Percentiles rank a stretch among this genome's conserved stretches.
Conservation (phyloP, 1,284 basidiomycete genomes). For the Trichosporon inkin region DNA sequence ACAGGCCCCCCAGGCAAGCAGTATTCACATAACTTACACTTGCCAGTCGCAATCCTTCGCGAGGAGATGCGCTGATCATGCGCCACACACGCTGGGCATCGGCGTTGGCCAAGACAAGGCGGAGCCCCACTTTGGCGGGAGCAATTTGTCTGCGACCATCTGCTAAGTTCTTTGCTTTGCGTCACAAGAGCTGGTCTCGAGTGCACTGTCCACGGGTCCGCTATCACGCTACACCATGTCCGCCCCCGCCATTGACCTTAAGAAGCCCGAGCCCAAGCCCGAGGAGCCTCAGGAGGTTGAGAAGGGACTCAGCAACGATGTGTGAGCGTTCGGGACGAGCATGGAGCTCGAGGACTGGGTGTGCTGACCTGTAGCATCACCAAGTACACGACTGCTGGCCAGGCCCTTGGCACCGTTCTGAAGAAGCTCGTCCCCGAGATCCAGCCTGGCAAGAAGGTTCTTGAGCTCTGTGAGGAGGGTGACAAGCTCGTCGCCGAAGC, state of each 20-base stretch:
- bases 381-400: conserved; percentile 73
- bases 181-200: not conserved
- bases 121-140: conserved; percentile 14
- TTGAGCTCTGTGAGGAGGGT: conserved; percentile 87
- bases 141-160: not conserved
- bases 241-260: conserved; percentile 38
- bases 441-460: conserved; percentile 72
- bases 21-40: too few relatives aligned
- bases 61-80: too few relatives aligned
- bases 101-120: not conserved
- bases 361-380: conserved; percentile 39
- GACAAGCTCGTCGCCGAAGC: conserved; percentile 87
- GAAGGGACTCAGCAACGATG: conserved; percentile 49
- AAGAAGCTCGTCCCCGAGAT: conserved; percentile 74
- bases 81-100: not conserved
- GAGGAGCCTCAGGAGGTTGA: conserved; percentile 42
- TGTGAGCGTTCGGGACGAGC: conserved; percentile 28
- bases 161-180: not conserved
- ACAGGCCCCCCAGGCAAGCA: too few relatives aligned
- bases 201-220: not conserved
- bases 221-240: conserved; percentile 23
- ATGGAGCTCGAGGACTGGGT: not conserved
- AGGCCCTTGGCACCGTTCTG: conserved; percentile 79
- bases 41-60: too few relatives aligned
- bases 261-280: conserved; percentile 39